phyloP scores from a whole-genome alignment of 176 grass and related monocot genomes.

The Oropetium thomaeum region DNA sequence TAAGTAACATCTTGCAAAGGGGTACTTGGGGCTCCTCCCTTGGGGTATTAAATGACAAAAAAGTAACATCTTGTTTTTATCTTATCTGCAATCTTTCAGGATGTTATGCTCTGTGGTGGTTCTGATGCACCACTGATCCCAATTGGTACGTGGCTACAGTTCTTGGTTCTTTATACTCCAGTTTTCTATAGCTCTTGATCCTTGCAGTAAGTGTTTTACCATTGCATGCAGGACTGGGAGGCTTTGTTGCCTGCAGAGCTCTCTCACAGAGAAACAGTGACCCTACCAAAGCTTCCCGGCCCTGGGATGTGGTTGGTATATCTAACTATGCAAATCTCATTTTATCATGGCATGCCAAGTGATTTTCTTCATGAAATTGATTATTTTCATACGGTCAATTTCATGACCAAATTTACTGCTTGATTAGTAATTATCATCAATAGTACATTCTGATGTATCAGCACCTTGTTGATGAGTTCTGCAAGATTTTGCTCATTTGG shows the following conservation, averaged over 20 bases:
- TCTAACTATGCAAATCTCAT: background rate
- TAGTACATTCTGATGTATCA: background rate
- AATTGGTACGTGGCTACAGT: conserved; percentile 53
- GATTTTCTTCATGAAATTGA: conserved; percentile 7
- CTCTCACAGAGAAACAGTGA: conserved; percentile 94
- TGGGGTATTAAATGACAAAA: no score
- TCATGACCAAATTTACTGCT: background rate
- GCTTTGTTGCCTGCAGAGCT: conserved; percentile 98
- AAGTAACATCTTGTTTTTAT: conserved; percentile 14
- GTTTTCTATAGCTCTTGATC: conserved; percentile 1
- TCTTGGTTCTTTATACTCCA: conserved; percentile 11
- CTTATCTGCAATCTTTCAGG: conserved; percentile 51
- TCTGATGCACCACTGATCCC: conserved; percentile 96
- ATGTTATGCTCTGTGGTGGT: conserved; percentile 99
- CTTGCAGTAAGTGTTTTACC: conserved; percentile 2
- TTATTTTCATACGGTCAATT: conserved; percentile 22
- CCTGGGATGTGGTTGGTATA: conserved; percentile 89
- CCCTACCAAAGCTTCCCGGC: conserved; percentile 93
- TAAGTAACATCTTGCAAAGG: background rate
- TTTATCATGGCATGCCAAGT: background rate
- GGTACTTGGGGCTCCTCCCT: no score
- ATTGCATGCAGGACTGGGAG: conserved; percentile 73
- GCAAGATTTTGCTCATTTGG: conserved; percentile 1
- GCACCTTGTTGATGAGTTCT: conserved; percentile 3
- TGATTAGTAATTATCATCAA: background rate